Base-by-base conservation (phyloP, 2,329 filamentous ascomycete genomes). In the Aspergillus jensenii region DNA sequence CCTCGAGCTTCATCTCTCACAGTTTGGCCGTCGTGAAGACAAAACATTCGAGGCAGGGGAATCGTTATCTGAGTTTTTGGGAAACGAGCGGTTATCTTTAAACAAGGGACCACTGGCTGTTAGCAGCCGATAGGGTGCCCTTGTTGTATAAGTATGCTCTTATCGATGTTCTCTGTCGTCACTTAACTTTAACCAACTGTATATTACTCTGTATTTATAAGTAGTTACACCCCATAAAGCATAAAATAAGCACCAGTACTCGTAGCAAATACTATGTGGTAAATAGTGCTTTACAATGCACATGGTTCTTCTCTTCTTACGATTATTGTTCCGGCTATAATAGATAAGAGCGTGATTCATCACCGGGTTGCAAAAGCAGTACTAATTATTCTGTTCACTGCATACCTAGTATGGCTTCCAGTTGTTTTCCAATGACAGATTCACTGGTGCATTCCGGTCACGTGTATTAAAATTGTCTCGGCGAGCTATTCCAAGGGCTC, bases 21-120 rank as follows among this genome's bases (percentile, higher is more conserved):
- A 72, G 27, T 79, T 79, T 59, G 78, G 78, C 49, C 71, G 74
- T 54, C 74, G 71, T 51, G 62, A 72, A 45, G 70, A 72, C 49
- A 68, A 64, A 45, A 66, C 66, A 6, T 55, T 62, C 17, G 58
- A 45, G 15, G 6, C 44, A 8, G 25, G 65, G 17, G 65, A 66
- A 23, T 68, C 71, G 4, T 63, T 78, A 45, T 63, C 68, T 49
- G 69, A 74, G 45, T 59, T 72, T 49, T 57, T 80, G 58, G 68
- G 74, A 33, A 75, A 67, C 55, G 74, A 76, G 53, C 69, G 71
- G 37, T 71, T 74, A 51, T 65, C 67, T 25, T 65, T 76, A 46
- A 70, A 68, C 46, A 74, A 71, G 55, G 67, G 69, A 17, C 71
- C 73, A 9, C 61, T 77, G 59, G 70, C 65, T 40, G 67, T 70